A percentile compares a stretch with the other conserved stretches of the same genome.
Evolutionary conservation across 1,284 basidiomycete species (phyloP).

Genomic region (Ceratobasidium sp.): DNA sequence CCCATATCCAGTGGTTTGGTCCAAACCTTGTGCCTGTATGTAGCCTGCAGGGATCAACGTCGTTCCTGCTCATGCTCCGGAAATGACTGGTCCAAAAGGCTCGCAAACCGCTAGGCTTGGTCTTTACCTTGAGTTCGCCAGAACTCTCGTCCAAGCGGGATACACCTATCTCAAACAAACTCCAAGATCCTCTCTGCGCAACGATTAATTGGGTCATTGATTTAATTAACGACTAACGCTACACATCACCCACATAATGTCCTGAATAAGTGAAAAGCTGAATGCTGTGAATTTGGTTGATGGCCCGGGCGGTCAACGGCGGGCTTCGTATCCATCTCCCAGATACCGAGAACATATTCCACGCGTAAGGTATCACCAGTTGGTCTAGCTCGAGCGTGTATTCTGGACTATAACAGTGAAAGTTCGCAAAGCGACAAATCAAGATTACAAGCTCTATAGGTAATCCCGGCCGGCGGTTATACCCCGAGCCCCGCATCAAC

Average conservation of each 20-base stretch:
- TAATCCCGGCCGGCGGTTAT: neutral
- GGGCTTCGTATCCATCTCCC: constrained; percentile 5
- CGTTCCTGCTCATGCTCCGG: neutral
- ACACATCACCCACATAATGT: neutral
- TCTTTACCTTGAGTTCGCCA: neutral
- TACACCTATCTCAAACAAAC: constrained; percentile 34
- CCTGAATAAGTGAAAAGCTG: constrained; percentile 9
- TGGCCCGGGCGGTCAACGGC: neutral
- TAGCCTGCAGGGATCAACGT: neutral
- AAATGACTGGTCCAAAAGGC: constrained; percentile 12
- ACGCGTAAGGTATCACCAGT: too few species aligned
- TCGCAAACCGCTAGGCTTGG: neutral
- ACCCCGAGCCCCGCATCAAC: neutral
- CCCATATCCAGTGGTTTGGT: constrained; percentile 9
- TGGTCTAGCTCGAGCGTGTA: too few species aligned
- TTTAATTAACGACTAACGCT: too few species aligned
- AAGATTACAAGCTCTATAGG: neutral
- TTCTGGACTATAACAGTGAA: neutral
- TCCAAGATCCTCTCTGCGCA: constrained; percentile 24
- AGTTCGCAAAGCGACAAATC: constrained; percentile 2
- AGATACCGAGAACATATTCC: too few species aligned
- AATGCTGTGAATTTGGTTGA: constrained; percentile 21
- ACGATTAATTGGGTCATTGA: too few species aligned
- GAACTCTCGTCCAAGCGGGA: neutral
- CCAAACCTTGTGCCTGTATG: neutral